phyloP scores from a whole-genome alignment of 805 yeast genomes.

The Candida incommunis region DNA sequence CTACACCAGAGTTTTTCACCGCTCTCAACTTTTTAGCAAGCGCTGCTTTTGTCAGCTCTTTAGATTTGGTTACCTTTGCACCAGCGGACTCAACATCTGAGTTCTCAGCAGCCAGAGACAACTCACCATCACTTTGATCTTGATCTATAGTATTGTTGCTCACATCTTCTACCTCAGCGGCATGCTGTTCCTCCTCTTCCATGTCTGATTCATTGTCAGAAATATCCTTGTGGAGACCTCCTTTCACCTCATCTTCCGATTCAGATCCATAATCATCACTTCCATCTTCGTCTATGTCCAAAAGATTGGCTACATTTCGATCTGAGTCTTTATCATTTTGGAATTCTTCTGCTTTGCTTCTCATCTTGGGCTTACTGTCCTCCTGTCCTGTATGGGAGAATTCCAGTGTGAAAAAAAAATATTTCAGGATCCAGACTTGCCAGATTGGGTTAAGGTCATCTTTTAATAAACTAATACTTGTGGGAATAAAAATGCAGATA shows the following conservation, averaged over 20 bases:
- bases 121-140: too few species aligned
- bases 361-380: too few species aligned
- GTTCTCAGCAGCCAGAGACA: too few species aligned
- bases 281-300: constrained; percentile 7
- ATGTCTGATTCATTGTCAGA: constrained; percentile 12
- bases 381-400: too few species aligned
- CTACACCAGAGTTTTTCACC: constrained; percentile 71
- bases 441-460: too few species aligned
- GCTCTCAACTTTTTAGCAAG: constrained; percentile 25
- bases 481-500: too few species aligned
- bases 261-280: constrained; percentile 15
- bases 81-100: neutral
- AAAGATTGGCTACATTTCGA: neutral
- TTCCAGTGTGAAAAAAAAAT: neutral
- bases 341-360: neutral
- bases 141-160: constrained; percentile 9
- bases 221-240: constrained; percentile 11
- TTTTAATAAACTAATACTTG: too few species aligned
- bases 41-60: constrained; percentile 21
- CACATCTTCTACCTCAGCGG: constrained; percentile 11
- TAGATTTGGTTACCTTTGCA: too few species aligned
- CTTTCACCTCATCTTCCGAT: constrained; percentile 3
- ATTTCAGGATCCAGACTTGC: neutral
- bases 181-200: constrained; percentile 11
- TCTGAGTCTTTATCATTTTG: neutral